Conservation (phyloP, 768 basidiomycete genomes). For the Obba rivulosa region DNA sequence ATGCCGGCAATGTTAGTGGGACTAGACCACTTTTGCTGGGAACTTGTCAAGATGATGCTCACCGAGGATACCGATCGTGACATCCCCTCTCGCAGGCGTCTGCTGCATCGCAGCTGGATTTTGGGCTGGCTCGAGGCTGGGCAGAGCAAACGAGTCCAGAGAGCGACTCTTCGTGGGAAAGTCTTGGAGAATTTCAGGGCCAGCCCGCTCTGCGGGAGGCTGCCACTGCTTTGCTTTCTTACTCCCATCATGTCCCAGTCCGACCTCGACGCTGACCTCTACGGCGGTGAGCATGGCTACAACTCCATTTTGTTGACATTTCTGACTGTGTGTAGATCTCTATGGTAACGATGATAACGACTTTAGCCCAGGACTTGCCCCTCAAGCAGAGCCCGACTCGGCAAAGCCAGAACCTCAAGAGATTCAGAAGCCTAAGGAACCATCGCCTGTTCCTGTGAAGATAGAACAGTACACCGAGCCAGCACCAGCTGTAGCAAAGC, state of each 20-base stretch:
- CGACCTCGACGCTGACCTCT: constrained; percentile 85
- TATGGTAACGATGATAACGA: constrained; percentile 62
- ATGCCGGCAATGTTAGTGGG: neutral
- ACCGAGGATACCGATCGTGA: constrained; percentile 18
- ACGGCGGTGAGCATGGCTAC: constrained; percentile 62
- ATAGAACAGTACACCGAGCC: constrained; percentile 1
- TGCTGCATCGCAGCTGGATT: constrained; percentile 8
- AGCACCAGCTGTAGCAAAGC: constrained; percentile 6
- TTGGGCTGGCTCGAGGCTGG: no score
- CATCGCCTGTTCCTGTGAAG: constrained; percentile 13
- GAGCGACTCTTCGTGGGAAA: no score
- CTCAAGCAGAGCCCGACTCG: constrained; percentile 25
- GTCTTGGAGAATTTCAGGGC: no score
- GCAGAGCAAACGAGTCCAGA: no score
- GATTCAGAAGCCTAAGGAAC: constrained; percentile 6
- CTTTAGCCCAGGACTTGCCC: constrained; percentile 22
- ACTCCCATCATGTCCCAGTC: constrained; percentile 47
- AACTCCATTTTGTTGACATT: neutral
- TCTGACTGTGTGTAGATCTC: constrained; percentile 43
- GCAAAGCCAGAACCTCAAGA: constrained; percentile 15
- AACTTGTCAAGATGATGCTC: neutral
- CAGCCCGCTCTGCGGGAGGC: no score
- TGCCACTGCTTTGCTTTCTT: no score
- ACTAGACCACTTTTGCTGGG: neutral
- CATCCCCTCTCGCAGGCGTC: constrained; percentile 5